Conservation (phyloP, 164 flowering plant species). For the Tetracentron sinense region DNA sequence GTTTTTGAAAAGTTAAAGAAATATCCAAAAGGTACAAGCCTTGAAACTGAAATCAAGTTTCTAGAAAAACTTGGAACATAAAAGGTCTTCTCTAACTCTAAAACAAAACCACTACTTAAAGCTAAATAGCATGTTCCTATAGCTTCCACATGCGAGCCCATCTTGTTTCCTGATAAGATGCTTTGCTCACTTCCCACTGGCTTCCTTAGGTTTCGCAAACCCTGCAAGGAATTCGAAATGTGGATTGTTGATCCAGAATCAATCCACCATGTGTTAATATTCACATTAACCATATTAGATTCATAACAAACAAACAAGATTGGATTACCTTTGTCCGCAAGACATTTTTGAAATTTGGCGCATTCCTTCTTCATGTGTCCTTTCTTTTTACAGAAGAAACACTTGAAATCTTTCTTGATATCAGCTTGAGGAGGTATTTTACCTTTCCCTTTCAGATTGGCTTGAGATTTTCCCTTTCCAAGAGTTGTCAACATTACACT, state of each 20-base stretch:
- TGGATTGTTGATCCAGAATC: slow-evolving; percentile 18
- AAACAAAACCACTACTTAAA: slow-evolving; percentile 21
- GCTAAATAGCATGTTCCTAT: slow-evolving; percentile 17
- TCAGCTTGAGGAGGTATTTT: not conserved
- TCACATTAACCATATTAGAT: slow-evolving; percentile 13
- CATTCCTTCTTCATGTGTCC: slow-evolving; percentile 19
- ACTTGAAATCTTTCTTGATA: slow-evolving; percentile 9
- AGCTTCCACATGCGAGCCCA: slow-evolving; percentile 23
- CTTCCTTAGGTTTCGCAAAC: slow-evolving; percentile 13
- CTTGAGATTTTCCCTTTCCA: not conserved
- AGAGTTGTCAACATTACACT: not conserved
- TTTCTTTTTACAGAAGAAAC: slow-evolving; percentile 14
- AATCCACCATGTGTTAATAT: slow-evolving; percentile 18
- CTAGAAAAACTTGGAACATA: slow-evolving; percentile 21
- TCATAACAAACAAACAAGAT: slow-evolving; percentile 13
- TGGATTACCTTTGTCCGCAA: slow-evolving; percentile 8
- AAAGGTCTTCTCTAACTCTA: slow-evolving; percentile 23
- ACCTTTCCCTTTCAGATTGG: slow-evolving; percentile 8
- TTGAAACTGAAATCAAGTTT: slow-evolving; percentile 26
- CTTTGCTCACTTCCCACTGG: slow-evolving; percentile 17
- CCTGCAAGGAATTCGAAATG: slow-evolving; percentile 15
- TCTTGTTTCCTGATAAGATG: slow-evolving; percentile 16
- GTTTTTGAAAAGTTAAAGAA: slow-evolving; percentile 9
- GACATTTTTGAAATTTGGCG: slow-evolving; percentile 16
- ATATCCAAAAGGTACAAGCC: slow-evolving; percentile 19